phyloP scores from a whole-genome alignment of 805 yeast species.

The Teunomyces funiuensis region DNA sequence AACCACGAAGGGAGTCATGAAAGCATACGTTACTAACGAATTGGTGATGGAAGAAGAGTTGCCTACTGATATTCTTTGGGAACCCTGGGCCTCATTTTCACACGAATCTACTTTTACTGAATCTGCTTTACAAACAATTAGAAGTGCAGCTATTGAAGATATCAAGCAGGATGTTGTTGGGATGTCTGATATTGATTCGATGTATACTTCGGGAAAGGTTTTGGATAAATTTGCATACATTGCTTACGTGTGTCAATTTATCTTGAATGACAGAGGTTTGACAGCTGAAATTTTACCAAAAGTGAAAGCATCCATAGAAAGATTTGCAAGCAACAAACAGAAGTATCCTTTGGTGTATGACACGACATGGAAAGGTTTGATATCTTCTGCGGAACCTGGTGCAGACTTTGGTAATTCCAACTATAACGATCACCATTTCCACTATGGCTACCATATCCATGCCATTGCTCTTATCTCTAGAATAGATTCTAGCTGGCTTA shows the following conservation, averaged over 20 bases:
- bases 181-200: conserved; percentile 71
- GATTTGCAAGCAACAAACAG: conserved; percentile 71
- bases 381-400: conserved; percentile 62
- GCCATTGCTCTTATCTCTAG: conserved; percentile 65
- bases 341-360: conserved; percentile 76
- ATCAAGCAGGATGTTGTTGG: conserved; percentile 52
- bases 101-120: conserved; percentile 30
- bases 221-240: conserved; percentile 90
- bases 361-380: conserved; percentile 71
- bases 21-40: conserved; percentile 40
- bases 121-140: conserved; percentile 33
- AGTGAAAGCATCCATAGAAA: conserved; percentile 65
- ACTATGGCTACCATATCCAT: conserved; percentile 71
- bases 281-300: conserved; percentile 53
- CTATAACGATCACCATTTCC: conserved; percentile 77
- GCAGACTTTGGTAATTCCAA: conserved; percentile 73
- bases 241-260: conserved; percentile 65
- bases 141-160: conserved; percentile 52
- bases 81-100: conserved; percentile 57
- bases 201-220: conserved; percentile 87
- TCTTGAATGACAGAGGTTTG: conserved; percentile 56
- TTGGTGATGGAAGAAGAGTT: conserved; percentile 43
- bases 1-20: conserved; percentile 51
- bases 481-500: conserved; percentile 47
- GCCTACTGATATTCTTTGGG: conserved; percentile 43